Conservation (phyloP, 2,329 filamentous ascomycete species). For the Thelonectria blattea region DNA sequence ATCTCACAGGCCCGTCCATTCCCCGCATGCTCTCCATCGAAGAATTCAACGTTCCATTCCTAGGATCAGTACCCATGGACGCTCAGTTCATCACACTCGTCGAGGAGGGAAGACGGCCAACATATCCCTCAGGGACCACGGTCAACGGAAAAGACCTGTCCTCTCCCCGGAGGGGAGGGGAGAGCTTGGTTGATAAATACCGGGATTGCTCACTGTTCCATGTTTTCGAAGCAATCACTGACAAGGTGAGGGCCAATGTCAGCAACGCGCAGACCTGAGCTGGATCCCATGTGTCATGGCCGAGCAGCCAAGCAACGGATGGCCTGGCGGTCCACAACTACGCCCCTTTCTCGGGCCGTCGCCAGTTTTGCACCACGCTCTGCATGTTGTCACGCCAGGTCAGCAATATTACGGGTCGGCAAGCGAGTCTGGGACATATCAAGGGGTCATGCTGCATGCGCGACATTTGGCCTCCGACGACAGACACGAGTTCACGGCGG, state of each 20-base stretch:
- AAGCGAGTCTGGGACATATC: too few species aligned
- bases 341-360: conserved; percentile 8
- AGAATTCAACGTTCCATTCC: conserved; percentile 80
- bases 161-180: conserved; percentile 10
- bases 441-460: too few species aligned
- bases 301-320: too few species aligned
- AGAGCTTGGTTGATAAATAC: conserved; percentile 72
- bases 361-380: conserved; percentile 72
- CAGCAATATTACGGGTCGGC: too few species aligned
- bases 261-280: conserved; percentile 21
- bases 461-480: too few species aligned
- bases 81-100: conserved; percentile 88
- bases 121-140: conserved; percentile 72
- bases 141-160: conserved; percentile 64
- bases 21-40: conserved; percentile 94
- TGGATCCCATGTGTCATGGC: background rate
- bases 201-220: conserved; percentile 71
- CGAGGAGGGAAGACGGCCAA: conserved; percentile 71
- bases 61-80: conserved; percentile 90
- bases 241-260: conserved; percentile 43
- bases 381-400: too few species aligned
- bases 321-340: too few species aligned
- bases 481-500: too few species aligned
- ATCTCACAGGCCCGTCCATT: conserved; percentile 97
- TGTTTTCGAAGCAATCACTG: conserved; percentile 70